phyloP scores from a whole-genome alignment of 352 stramenopile genomes.

The Pythium folliculosum region DNA sequence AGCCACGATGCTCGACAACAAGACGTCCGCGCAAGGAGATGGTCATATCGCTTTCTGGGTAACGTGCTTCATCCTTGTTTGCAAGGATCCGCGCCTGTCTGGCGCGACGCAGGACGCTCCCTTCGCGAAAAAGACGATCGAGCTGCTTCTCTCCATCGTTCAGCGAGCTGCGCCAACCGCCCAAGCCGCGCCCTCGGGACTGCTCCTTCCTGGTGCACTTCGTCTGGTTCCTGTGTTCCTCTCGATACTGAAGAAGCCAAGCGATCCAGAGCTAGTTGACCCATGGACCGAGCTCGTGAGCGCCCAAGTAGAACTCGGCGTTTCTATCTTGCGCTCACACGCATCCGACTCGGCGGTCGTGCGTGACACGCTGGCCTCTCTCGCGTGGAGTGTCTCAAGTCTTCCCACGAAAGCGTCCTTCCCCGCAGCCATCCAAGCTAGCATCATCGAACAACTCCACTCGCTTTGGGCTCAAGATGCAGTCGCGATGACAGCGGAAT shows the following conservation, averaged over 20 bases:
- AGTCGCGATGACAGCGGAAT: neutral
- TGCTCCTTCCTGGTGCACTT: neutral
- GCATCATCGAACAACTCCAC: constrained; percentile 11
- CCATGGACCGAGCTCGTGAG: constrained; percentile 6
- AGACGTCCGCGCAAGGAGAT: neutral
- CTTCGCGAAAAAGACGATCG: neutral
- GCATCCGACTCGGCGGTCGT: neutral
- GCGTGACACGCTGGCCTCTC: constrained; percentile 9
- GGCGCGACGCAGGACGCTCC: neutral
- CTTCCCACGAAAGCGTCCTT: neutral
- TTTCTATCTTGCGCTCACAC: neutral
- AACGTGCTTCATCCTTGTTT: constrained; percentile 29
- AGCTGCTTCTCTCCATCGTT: constrained; percentile 2
- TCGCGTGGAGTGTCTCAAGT: constrained; percentile 6
- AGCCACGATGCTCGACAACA: constrained; percentile 9
- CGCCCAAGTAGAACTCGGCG: neutral
- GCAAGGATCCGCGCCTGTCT: constrained; percentile 13
- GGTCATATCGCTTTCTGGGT: constrained; percentile 16
- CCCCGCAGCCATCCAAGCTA: neutral
- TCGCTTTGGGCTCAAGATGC: neutral
- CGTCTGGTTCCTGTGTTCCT: constrained; percentile 11
- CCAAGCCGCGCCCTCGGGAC: neutral
- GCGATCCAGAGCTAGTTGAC: neutral
- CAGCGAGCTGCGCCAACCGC: neutral
- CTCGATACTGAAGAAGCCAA: neutral